Percentiles rank a stretch among this genome's conserved stretches.
phyloP scores from a whole-genome alignment of 148 eudicot species.

The Gaultheria prostrata region DNA sequence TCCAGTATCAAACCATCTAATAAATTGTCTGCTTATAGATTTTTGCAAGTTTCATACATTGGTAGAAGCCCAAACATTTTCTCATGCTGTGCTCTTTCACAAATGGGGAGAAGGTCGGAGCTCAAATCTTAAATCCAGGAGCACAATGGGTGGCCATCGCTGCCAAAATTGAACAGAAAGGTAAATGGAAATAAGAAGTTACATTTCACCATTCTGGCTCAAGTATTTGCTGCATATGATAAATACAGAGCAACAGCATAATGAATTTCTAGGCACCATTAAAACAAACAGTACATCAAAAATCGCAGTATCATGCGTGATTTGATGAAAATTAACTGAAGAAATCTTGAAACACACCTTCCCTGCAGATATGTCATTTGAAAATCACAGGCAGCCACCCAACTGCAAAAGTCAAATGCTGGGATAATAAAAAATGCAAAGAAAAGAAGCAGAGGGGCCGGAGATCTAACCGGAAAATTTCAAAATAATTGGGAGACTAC shows the following conservation, averaged over 20 bases:
- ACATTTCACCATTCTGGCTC: not conserved
- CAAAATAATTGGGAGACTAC: not conserved
- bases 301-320: not conserved
- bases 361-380: not conserved
- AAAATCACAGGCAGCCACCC: conserved; percentile 47
- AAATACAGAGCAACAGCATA: too few relatives aligned
- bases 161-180: not conserved
- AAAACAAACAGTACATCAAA: not conserved
- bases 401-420: conserved; percentile 39
- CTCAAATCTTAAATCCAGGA: not conserved
- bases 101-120: not conserved
- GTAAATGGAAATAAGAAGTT: not conserved
- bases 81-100: not conserved
- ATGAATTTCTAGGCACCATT: too few relatives aligned
- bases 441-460: not conserved
- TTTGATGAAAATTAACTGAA: not conserved
- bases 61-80: not conserved
- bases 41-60: not conserved
- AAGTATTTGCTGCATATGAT: too few relatives aligned
- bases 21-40: not conserved
- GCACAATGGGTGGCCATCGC: not conserved
- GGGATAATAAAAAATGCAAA: too few relatives aligned
- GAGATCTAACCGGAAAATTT: not conserved
- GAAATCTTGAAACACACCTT: conserved; percentile 10
- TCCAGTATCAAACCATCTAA: not conserved